phyloP scores from a whole-genome alignment of 2,329 filamentous ascomycete species.

The Botryotinia narcissicola region DNA sequence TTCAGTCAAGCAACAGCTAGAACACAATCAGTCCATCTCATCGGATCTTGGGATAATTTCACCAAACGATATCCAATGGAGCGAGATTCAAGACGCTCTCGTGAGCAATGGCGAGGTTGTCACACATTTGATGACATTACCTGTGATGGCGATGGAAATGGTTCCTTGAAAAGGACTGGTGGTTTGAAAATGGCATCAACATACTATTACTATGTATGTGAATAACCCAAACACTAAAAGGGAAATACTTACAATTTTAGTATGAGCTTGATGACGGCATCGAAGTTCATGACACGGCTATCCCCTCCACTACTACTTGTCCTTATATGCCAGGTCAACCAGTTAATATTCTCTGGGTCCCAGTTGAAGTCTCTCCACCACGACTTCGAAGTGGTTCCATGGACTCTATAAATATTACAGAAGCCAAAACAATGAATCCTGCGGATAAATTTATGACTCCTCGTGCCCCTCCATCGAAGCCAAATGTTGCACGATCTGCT shows the following conservation, averaged over 20 bases:
- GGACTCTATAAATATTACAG: constrained; percentile 55
- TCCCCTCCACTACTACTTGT: constrained; percentile 74
- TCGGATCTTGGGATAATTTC: constrained; percentile 98
- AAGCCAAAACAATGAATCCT: constrained; percentile 74
- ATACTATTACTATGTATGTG: constrained; percentile 91
- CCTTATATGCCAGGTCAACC: constrained; percentile 84
- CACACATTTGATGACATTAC: constrained; percentile 83
- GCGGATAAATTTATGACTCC: constrained; percentile 72
- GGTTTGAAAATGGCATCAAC: constrained; percentile 88
- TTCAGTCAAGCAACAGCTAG: constrained; percentile 58
- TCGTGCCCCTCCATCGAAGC: constrained; percentile 53
- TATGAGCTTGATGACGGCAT: constrained; percentile 78
- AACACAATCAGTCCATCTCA: constrained; percentile 69
- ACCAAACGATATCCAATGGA: constrained; percentile 74
- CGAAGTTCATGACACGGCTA: constrained; percentile 71
- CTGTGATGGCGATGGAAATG: constrained; percentile 64
- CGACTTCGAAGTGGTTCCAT: constrained; percentile 64
- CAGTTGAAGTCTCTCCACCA: constrained; percentile 59
- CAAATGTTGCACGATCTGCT: constrained; percentile 42
- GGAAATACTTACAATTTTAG: constrained; percentile 45
- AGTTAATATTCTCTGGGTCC: constrained; percentile 81
- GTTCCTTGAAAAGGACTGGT: constrained; percentile 61
- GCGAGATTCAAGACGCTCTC: constrained; percentile 70
- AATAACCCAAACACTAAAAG: constrained; percentile 31
- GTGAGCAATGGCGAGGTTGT: constrained; percentile 81